Percentiles rank a stretch among this genome's conserved stretches.
These are phyloP conservation scores for Globisporangium mamillatum DNA, from an alignment of 352 stramenopile genomes.

Conservation along the genomic window DNA sequence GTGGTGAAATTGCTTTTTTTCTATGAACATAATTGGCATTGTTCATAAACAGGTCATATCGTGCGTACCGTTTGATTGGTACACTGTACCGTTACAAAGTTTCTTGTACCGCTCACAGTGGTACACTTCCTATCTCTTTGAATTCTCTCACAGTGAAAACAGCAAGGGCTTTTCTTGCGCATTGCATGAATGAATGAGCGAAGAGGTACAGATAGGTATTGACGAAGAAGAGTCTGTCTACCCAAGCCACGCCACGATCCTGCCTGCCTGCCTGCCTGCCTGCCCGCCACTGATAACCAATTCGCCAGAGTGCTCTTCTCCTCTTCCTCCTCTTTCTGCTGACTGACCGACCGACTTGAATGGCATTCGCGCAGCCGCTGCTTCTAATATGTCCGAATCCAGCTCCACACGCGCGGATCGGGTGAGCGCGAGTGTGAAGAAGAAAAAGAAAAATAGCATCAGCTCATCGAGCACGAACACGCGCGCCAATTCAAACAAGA, in stretches of 20 bases:
- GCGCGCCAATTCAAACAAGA: not conserved
- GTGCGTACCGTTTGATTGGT: no score
- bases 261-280: not conserved
- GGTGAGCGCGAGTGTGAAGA: not conserved
- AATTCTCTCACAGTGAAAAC: not conserved
- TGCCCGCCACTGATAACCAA: not conserved
- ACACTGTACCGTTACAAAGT: not conserved
- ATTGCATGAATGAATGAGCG: not conserved
- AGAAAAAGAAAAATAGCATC: slow-evolving; percentile 5
- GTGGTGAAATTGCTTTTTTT: no score
- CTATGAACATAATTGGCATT: no score
- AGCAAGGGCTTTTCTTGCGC: not conserved
- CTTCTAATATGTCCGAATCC: slow-evolving; percentile 7
- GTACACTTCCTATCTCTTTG: not conserved
- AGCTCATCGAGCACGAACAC: not conserved
- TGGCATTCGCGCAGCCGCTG: slow-evolving; percentile 13
- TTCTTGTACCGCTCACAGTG: not conserved
- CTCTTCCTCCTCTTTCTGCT: not conserved
- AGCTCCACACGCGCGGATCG: slow-evolving; percentile 9
- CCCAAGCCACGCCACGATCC: not conserved
- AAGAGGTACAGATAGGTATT: not conserved
- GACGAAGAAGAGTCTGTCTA: not conserved
- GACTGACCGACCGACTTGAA: slow-evolving; percentile 4
- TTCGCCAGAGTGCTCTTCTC: not conserved
- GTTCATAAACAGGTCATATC: no score